Base-by-base conservation (phyloP, 805 yeast genomes). In the Spathaspora sp. region DNA sequence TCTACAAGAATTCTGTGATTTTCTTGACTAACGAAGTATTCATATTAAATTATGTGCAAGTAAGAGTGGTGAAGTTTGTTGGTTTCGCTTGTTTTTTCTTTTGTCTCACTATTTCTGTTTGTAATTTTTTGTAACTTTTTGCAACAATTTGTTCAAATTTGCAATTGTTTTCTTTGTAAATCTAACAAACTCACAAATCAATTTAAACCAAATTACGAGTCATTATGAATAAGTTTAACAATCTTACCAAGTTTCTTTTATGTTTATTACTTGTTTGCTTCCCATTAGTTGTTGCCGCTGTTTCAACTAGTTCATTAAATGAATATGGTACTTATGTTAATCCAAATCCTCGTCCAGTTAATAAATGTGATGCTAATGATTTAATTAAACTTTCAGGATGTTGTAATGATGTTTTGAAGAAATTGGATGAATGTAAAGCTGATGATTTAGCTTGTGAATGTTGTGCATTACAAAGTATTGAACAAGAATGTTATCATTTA, bases 401-500 rank as follows among this genome's bases (percentile, higher is more conserved):
- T 60, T 77, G 80, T 32, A 75, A 72, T 57, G 79, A 75, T 50
- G 76, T 79, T 12, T 64, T 79, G 42, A 57, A 67, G 29, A 75
- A 67, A 54, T 66, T 79, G 53, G 80, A 78, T 56, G 77, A 70
- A 50, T 80, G 84, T 58, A 75, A 77, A 55, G 75, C 82, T 4
- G 77, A 76, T 57, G 83, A 79, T 62, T 64, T 77, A 55, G 82
- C 81, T 1, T 80, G 83, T 62, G 82, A 78, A 55, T 79, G 84
- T 55, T 78, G 83, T 62, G 82, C 83, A 9, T 66, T 80, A 35
- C 83, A 79, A 60, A 71, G 75, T 49, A 70, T 79, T 65, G 67
- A 71, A 39, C 65, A 65, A 46, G 70, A 68, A 40, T 79, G 83
- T 58, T 77, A 74, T 59, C 73, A 72, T 16, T 63, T 79, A 53